Base-by-base conservation (phyloP, 2,329 filamentous ascomycete species). In the Coniochaeta pulveracea region DNA sequence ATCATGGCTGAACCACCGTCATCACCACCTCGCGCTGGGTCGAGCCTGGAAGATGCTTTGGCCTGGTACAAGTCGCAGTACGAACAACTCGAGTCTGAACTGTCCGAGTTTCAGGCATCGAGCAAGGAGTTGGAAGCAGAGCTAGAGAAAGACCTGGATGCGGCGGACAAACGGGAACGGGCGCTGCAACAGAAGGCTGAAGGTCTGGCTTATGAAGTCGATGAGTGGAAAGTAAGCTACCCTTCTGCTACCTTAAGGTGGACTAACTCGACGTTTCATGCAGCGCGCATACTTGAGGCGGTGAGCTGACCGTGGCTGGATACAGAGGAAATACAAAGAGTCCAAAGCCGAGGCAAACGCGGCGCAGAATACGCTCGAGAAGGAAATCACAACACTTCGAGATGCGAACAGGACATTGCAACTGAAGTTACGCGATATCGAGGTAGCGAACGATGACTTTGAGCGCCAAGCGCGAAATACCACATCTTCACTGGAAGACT, bases 391-490 rank as follows among this genome's bases (percentile, higher is more conserved):
- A 6, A 80, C 73, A 7, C 69, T 98, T 47, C 81, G 91, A 50
- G 88, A 98, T 44, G 57, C 76, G 31, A 93, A 86, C 56, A 71
- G 91, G 43, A 78, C 80, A 4, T 60, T 95, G 40, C 82, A 91
- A 48, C 66, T 94, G 41, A 84, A 73, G 57, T 64, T 98, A 37
- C 80, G 91, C 45, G 91, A 98, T 55, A 94, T 89, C 47, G 91
- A 98, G 59, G 91, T 98, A 35, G 85, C 84, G 54, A 98, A 96
- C 61, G 91, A 98, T 65, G 91, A 98, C 57, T 95, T 89, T 53
- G 91, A 98, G 64, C 79, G 86, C 44, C 89, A 96, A 61, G 89
- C 91, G 45, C 79, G 91, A 47, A 91, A 95, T 57, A 95, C 89
- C 18, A 88, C 85, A 22, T 95, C 88, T 27, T 95, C 89, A 33